These are phyloP conservation scores for Lichtheimia ramosa DNA, from an alignment of 371 early-diverging fungal species.

Conservation along the genomic window DNA sequence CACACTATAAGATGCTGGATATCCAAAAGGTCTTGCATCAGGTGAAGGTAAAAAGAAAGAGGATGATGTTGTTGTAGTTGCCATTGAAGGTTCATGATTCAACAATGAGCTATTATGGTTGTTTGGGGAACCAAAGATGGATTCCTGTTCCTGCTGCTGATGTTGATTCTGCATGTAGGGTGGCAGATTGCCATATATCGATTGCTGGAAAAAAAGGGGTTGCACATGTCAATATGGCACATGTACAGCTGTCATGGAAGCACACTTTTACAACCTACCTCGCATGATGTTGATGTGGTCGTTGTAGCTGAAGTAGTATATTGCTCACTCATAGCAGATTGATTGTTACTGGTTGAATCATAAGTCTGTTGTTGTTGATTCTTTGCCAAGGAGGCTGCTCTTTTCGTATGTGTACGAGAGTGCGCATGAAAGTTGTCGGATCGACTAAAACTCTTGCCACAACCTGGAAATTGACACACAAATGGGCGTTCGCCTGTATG, in stretches of 20 bases:
- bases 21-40: neutral
- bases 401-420: conserved; percentile 37
- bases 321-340: neutral
- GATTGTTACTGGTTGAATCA: neutral
- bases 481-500: conserved; percentile 60
- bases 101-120: neutral
- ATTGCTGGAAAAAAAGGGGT: neutral
- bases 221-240: neutral
- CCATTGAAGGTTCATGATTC: conserved; percentile 5
- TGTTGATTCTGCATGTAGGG: too few species aligned
- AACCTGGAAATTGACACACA: conserved; percentile 55
- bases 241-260: neutral
- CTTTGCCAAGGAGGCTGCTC: neutral
- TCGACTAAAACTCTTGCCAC: conserved; percentile 65
- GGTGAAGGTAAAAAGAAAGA: conserved; percentile 10
- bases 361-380: too few species aligned
- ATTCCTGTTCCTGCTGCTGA: too few species aligned
- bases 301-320: neutral
- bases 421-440: conserved; percentile 65
- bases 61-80: neutral
- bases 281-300: neutral
- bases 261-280: neutral
- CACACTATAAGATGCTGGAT: neutral
- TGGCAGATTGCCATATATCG: neutral
- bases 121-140: too few species aligned